These are phyloP conservation scores for Yamadazyma olivae DNA, from an alignment of 805 yeast genomes.

Conservation along the genomic window DNA sequence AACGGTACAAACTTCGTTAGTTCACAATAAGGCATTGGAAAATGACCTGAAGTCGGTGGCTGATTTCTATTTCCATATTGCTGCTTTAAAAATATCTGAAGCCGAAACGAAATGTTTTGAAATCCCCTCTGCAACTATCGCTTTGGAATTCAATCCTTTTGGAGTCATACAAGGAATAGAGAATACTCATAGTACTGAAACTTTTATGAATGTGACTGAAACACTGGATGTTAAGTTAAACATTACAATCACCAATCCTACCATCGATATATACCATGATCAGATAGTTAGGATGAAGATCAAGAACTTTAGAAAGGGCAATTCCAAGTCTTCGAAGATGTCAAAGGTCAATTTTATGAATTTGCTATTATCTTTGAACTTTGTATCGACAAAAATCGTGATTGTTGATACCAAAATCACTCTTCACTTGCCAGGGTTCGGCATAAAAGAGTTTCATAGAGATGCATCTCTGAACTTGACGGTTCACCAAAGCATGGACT, in stretches of 20 bases:
- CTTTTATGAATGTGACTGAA: background rate
- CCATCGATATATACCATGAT: slow-evolving; percentile 34
- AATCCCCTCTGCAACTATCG: slow-evolving; percentile 32
- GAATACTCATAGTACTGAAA: slow-evolving; percentile 8
- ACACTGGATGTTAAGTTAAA: slow-evolving; percentile 9
- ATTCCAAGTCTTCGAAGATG: slow-evolving; percentile 5
- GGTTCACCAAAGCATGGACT: slow-evolving; percentile 19
- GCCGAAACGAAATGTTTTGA: slow-evolving; percentile 28
- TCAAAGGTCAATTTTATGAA: slow-evolving; percentile 14
- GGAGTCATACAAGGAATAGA: slow-evolving; percentile 19
- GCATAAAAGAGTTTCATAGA: slow-evolving; percentile 19
- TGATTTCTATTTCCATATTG: slow-evolving; percentile 20
- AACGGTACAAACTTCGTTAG: slow-evolving; percentile 18
- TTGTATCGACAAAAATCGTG: slow-evolving; percentile 19
- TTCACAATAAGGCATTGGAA: slow-evolving; percentile 9
- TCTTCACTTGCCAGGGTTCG: slow-evolving; percentile 28
- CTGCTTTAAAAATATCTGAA: slow-evolving; percentile 27
- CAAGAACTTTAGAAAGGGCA: slow-evolving; percentile 6
- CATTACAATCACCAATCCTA: slow-evolving; percentile 31
- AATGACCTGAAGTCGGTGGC: slow-evolving; percentile 8
- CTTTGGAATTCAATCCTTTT: slow-evolving; percentile 20
- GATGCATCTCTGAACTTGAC: slow-evolving; percentile 25
- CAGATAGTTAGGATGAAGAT: slow-evolving; percentile 23
- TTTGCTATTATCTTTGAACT: slow-evolving; percentile 8
- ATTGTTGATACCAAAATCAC: slow-evolving; percentile 28